Conservation (phyloP, 2,329 filamentous ascomycete species). For the Graphiopsis chlorocephala region DNA sequence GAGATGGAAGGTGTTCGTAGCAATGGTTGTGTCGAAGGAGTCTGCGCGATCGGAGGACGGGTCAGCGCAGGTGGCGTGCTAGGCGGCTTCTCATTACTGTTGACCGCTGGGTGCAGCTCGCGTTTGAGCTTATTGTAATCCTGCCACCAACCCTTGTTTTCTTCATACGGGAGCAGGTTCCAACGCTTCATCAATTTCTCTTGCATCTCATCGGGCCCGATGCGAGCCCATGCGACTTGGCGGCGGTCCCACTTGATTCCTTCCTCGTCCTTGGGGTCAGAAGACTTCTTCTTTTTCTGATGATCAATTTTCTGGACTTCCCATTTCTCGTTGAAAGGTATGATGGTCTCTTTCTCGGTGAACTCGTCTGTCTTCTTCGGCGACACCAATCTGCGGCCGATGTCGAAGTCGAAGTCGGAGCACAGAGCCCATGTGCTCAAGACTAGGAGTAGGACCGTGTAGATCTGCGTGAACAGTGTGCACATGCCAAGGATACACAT, state of each 20-base stretch:
- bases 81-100: background rate
- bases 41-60: background rate
- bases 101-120: background rate
- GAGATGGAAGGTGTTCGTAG: background rate
- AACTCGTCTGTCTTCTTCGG: background rate
- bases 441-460: background rate
- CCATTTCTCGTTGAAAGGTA: conserved; percentile 3
- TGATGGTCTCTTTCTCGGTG: background rate
- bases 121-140: background rate
- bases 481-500: conserved; percentile 12
- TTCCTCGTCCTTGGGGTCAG: too few relatives aligned
- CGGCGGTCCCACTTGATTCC: background rate
- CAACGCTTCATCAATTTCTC: background rate
- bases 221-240: background rate
- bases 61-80: background rate
- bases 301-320: background rate
- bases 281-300: background rate
- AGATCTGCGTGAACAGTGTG: conserved; percentile 8
- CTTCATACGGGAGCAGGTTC: conserved; percentile 2
- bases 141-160: background rate
- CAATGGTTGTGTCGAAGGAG: background rate
- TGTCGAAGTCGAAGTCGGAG: background rate
- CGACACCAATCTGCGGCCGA: background rate
- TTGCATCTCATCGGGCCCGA: background rate
- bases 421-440: conserved; percentile 6